phyloP scores from a whole-genome alignment of 2,329 filamentous ascomycete species.

The Diplodia intermedia region DNA sequence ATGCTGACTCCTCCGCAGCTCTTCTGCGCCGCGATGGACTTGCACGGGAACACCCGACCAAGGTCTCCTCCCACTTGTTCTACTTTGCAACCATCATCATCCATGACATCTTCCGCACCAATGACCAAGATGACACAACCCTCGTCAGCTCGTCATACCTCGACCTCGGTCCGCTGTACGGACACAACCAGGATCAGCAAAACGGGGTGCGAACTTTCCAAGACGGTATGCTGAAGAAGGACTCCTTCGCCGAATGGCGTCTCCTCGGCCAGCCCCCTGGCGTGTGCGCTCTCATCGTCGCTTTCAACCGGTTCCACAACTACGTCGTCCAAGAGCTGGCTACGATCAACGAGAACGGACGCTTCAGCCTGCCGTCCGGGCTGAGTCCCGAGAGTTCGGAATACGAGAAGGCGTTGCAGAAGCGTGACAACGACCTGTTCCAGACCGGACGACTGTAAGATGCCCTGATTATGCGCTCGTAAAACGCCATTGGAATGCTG shows the following conservation, averaged over 20 bases:
- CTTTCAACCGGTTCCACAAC: slow-evolving; percentile 78
- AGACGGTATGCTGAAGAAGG: slow-evolving; percentile 68
- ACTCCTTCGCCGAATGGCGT: slow-evolving; percentile 68
- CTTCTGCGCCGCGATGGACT: slow-evolving; percentile 61
- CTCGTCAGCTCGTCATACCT: slow-evolving; percentile 72
- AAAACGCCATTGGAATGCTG: slow-evolving; percentile 39
- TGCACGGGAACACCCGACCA: slow-evolving; percentile 66
- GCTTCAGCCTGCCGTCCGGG: slow-evolving; percentile 69
- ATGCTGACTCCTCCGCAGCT: slow-evolving; percentile 66
- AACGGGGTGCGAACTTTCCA: slow-evolving; percentile 67
- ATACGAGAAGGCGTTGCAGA: neutral
- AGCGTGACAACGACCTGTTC: slow-evolving; percentile 13
- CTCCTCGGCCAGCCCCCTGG: slow-evolving; percentile 67
- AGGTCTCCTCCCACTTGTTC: slow-evolving; percentile 73
- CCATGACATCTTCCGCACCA: slow-evolving; percentile 66
- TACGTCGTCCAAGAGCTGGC: slow-evolving; percentile 77
- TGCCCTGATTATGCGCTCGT: slow-evolving; percentile 47
- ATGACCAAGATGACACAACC: slow-evolving; percentile 63
- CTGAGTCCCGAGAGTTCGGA: slow-evolving; percentile 40
- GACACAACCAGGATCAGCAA: slow-evolving; percentile 67
- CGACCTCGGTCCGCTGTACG: slow-evolving; percentile 72
- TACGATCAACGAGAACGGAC: slow-evolving; percentile 77
- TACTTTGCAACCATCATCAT: slow-evolving; percentile 69
- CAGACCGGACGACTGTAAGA: slow-evolving; percentile 40
- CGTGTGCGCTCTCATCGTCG: slow-evolving; percentile 66